phyloP scores from a whole-genome alignment of 2,329 filamentous ascomycete species.

The Pseudogymnoascus sp. region DNA sequence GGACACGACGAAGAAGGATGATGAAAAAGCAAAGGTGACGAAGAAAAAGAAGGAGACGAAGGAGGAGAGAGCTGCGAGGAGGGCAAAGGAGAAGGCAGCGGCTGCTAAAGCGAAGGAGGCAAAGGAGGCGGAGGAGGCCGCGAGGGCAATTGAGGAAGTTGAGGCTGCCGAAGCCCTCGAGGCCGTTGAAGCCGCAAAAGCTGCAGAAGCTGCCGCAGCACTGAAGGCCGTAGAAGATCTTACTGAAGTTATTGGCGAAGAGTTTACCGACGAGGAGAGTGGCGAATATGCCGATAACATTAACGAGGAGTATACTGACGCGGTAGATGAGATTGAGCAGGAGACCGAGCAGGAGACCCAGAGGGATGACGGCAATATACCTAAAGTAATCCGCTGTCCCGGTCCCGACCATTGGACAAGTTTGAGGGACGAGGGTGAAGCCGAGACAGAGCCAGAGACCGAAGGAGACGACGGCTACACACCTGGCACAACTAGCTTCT shows the following conservation, averaged over 20 bases:
- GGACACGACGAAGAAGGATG: neutral
- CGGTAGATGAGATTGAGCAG: neutral
- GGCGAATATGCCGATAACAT: neutral
- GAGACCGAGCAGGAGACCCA: conserved; percentile 32
- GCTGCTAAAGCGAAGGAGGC: neutral
- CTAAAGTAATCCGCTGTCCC: too few relatives aligned
- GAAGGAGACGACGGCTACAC: conserved; percentile 54
- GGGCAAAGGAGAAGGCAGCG: neutral
- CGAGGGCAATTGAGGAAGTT: neutral
- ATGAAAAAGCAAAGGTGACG: too few relatives aligned
- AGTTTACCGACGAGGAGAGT: neutral
- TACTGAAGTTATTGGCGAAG: neutral
- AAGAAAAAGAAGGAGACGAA: neutral
- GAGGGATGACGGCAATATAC: conserved; percentile 65
- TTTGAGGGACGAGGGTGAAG: too few relatives aligned
- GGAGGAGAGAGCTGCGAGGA: neutral
- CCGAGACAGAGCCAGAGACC: conserved; percentile 39
- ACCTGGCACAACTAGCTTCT: neutral
- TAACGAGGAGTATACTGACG: neutral
- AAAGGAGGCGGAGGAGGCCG: neutral
- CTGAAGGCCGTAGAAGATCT: neutral
- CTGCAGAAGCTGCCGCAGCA: neutral
- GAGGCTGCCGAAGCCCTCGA: neutral
- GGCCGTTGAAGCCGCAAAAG: neutral
- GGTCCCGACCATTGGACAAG: too few relatives aligned